Evolutionary conservation across 108 stramenopile species (phyloP).

Genomic region (Cyclotella atomus): DNA sequence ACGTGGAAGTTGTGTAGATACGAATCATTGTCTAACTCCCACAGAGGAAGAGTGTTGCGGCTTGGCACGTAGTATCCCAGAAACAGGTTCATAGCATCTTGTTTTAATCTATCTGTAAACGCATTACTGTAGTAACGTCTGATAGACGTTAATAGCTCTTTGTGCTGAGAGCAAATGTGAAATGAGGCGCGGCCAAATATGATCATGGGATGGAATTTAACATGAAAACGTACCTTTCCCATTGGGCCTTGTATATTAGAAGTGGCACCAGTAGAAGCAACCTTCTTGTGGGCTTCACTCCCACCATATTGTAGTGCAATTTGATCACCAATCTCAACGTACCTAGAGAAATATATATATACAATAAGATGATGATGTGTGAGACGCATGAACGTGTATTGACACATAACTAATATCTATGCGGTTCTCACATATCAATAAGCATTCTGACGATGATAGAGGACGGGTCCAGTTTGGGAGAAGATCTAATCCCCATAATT

Average conservation of each 20-base stretch:
- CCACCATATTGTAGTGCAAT: slow-evolving; percentile 98
- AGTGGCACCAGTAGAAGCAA: slow-evolving; percentile 69
- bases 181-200: not conserved
- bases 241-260: slow-evolving; percentile 77
- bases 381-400: not conserved
- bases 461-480: slow-evolving; percentile 79
- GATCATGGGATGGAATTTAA: not conserved
- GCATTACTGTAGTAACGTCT: slow-evolving; percentile 97
- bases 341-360: slow-evolving; percentile 32
- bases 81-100: slow-evolving; percentile 98
- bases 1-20: slow-evolving; percentile 90
- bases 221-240: slow-evolving; percentile 58
- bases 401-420: not conserved
- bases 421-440: slow-evolving; percentile 82
- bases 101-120: slow-evolving; percentile 96
- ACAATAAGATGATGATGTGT: not conserved
- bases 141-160: slow-evolving; percentile 95
- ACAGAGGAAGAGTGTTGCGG: slow-evolving; percentile 73
- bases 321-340: slow-evolving; percentile 96
- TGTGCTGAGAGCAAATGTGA: slow-evolving; percentile 55
- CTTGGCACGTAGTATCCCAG: slow-evolving; percentile 91
- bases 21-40: slow-evolving; percentile 91
- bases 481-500: slow-evolving; percentile 91
- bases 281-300: slow-evolving; percentile 98
- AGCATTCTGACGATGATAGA: slow-evolving; percentile 90